Conservation (phyloP, 2,329 filamentous ascomycete genomes). For the Dactylellina sp. region DNA sequence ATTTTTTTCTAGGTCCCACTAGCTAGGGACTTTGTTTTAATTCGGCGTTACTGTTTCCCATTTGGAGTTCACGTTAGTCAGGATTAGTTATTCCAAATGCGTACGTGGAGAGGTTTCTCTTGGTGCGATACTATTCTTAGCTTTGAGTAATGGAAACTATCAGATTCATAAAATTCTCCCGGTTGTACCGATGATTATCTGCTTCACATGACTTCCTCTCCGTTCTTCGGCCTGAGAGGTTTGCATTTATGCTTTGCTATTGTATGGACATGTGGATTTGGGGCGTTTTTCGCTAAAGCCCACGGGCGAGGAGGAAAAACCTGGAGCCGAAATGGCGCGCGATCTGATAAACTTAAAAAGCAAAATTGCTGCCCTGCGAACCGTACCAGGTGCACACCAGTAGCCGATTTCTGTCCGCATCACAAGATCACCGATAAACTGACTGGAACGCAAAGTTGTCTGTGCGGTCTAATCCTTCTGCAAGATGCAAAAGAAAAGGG, state of each 20-base stretch:
- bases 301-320: conserved; percentile 10
- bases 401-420: no score
- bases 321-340: conserved; percentile 23
- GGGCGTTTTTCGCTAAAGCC: conserved; percentile 31
- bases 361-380: conserved; percentile 3
- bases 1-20: conserved; percentile 8
- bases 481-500: background rate
- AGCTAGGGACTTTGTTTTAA: conserved; percentile 9
- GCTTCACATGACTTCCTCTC: background rate
- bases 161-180: no score
- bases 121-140: no score
- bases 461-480: conserved; percentile 13
- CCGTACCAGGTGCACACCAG: no score
- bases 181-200: background rate
- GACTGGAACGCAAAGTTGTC: background rate
- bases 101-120: background rate
- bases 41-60: conserved; percentile 7
- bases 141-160: no score
- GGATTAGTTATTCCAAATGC: conserved; percentile 5
- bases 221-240: background rate
- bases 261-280: conserved; percentile 1
- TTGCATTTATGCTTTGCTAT: background rate
- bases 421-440: conserved; percentile 6
- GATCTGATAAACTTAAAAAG: conserved; percentile 36
- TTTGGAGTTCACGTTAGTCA: conserved; percentile 18